phyloP scores from a whole-genome alignment of 345 rosid genomes.

The Eucalyptus dawsonii region DNA sequence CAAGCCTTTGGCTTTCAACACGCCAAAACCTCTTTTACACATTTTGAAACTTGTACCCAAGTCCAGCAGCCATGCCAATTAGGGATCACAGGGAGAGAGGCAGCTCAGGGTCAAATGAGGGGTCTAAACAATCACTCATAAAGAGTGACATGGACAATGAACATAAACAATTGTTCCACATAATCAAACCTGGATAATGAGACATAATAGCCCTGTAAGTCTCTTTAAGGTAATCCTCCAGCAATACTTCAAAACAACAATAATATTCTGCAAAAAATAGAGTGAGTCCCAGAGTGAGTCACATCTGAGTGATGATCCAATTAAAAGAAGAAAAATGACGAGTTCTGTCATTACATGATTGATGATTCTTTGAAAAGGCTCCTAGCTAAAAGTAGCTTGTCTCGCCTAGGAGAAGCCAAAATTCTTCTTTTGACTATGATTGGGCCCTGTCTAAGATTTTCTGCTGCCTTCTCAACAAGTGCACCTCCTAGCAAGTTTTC shows the following conservation, averaged over 20 bases:
- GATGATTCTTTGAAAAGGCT: constrained; percentile 31
- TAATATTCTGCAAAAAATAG: constrained; percentile 54
- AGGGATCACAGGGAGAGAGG: not conserved
- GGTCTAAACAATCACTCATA: not conserved
- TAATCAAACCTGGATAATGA: not conserved
- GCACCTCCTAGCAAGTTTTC: constrained; percentile 70
- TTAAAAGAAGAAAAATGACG: not conserved
- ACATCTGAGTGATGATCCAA: not conserved
- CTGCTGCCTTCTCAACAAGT: constrained; percentile 84
- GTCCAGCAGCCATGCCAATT: not conserved
- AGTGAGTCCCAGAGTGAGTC: not conserved
- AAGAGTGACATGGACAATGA: not conserved
- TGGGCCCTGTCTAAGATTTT: constrained; percentile 43
- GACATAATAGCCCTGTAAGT: not conserved
- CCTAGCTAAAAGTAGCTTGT: no score
- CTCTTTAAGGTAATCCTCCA: constrained; percentile 33
- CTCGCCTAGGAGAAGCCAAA: no score
- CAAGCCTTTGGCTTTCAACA: not conserved
- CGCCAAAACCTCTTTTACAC: not conserved
- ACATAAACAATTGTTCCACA: not conserved
- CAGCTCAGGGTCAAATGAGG: not conserved
- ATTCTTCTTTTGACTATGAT: no score
- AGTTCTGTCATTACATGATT: constrained; percentile 45
- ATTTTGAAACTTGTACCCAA: not conserved
- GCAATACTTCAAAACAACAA: constrained; percentile 85